phyloP scores from a whole-genome alignment of 306 rosid species.

The Psophocarpus tetragonolobus region DNA sequence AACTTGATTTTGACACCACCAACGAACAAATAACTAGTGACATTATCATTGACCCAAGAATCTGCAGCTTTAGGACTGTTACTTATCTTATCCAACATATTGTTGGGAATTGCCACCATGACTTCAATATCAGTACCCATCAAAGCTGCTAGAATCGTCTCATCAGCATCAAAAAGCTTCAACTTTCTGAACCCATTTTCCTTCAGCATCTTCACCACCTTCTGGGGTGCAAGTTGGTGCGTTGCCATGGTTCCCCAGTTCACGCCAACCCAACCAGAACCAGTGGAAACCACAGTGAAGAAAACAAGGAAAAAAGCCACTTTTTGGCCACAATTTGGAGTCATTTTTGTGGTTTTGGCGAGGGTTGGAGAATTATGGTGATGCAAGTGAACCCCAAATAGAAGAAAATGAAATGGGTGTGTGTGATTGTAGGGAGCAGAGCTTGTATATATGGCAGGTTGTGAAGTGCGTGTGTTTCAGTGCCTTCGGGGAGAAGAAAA shows the following conservation, averaged over 20 bases:
- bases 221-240: constrained; percentile 58
- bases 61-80: constrained; percentile 55
- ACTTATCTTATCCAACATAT: constrained; percentile 61
- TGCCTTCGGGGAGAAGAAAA: neutral
- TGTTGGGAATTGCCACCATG: constrained; percentile 80
- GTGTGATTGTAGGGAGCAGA: neutral
- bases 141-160: constrained; percentile 60
- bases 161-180: constrained; percentile 83
- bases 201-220: constrained; percentile 67
- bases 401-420: constrained; percentile 17
- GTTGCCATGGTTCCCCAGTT: constrained; percentile 90
- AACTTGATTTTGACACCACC: constrained; percentile 90
- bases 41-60: constrained; percentile 74
- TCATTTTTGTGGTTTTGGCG: constrained; percentile 6
- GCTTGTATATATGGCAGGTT: neutral
- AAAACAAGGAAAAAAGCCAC: constrained; percentile 36
- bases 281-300: constrained; percentile 6
- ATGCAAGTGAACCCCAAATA: neutral
- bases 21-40: constrained; percentile 53
- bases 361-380: constrained; percentile 37
- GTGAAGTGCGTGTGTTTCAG: neutral
- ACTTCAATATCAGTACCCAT: constrained; percentile 66
- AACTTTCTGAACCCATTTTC: constrained; percentile 64
- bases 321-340: neutral
- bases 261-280: constrained; percentile 61